phyloP scores from a whole-genome alignment of 176 grass and related monocot species.

The Triticum timopheevii region DNA sequence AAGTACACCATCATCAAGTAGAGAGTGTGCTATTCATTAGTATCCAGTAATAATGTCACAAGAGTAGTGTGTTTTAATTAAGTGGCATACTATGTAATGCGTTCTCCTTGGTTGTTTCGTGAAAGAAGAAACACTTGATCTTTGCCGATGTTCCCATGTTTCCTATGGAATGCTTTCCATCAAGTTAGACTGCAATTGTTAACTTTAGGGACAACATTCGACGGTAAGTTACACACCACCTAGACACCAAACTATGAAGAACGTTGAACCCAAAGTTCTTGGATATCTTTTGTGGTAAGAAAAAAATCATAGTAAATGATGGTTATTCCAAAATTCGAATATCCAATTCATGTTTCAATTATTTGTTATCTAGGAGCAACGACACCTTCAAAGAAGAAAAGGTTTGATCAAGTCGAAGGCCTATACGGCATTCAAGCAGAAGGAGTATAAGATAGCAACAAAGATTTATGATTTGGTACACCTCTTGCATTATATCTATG shows the following conservation, averaged over 20 bases:
- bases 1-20: not conserved
- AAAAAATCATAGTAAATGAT: not conserved
- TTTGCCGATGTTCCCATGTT: not conserved
- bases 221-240: not conserved
- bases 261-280: not conserved
- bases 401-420: not conserved
- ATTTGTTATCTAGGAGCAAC: slow-evolving; percentile 11
- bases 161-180: not conserved
- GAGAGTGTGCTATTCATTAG: not conserved
- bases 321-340: not conserved
- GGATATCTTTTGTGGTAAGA: not conserved
- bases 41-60: not conserved
- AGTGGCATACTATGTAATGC: not conserved
- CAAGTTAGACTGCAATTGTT: not conserved
- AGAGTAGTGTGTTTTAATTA: not conserved
- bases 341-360: not conserved
- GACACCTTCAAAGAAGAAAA: not conserved
- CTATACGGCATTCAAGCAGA: not conserved
- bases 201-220: not conserved
- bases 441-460: slow-evolving; percentile 6
- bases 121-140: not conserved
- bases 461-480: slow-evolving; percentile 12
- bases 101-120: not conserved
- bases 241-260: not conserved
- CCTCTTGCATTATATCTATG: not conserved